These are phyloP conservation scores for Nicotiana otophora DNA, from an alignment of 257 asterid genomes.

Conservation along the genomic window DNA sequence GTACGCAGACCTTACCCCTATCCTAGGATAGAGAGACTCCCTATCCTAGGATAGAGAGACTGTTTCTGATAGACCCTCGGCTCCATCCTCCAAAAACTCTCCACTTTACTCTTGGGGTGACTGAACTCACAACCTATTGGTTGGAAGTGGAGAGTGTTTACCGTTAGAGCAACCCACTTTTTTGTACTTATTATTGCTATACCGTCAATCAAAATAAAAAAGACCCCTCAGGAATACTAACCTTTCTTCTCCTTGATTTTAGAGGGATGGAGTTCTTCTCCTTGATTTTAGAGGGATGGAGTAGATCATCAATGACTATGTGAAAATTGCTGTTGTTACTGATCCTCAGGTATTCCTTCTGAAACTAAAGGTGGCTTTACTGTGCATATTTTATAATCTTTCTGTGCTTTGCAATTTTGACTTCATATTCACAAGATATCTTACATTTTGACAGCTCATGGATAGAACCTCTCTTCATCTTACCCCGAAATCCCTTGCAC, in stretches of 20 bases:
- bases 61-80: too few relatives aligned
- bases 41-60: too few relatives aligned
- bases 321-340: slow-evolving; percentile 76
- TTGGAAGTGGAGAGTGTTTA: too few relatives aligned
- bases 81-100: too few relatives aligned
- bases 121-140: too few relatives aligned
- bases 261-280: slow-evolving; percentile 31
- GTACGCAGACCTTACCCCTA: too few relatives aligned
- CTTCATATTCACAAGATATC: background rate
- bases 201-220: too few relatives aligned
- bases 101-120: too few relatives aligned
- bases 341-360: slow-evolving; percentile 82
- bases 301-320: slow-evolving; percentile 40
- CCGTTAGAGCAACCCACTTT: too few relatives aligned
- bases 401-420: background rate
- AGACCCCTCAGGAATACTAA: background rate
- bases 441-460: slow-evolving; percentile 56
- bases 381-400: background rate
- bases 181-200: too few relatives aligned
- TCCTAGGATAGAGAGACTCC: too few relatives aligned
- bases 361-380: background rate
- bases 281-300: slow-evolving; percentile 40
- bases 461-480: slow-evolving; percentile 78
- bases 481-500: slow-evolving; percentile 67
- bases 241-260: background rate